These are phyloP conservation scores for Mycena rosella DNA, from an alignment of 768 basidiomycete species.

Conservation along the genomic window DNA sequence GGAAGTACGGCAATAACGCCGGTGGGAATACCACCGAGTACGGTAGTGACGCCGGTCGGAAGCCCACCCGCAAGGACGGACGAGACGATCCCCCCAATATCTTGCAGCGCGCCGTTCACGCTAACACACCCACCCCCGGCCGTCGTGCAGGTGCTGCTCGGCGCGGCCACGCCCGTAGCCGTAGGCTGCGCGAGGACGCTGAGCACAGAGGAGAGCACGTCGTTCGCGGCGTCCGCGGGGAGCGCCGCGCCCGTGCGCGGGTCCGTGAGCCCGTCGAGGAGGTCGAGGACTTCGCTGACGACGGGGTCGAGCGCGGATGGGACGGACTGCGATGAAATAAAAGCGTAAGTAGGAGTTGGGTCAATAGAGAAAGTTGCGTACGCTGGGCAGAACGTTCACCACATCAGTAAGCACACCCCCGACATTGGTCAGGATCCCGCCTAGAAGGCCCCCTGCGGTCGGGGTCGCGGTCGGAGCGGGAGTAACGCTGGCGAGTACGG, in stretches of 20 bases:
- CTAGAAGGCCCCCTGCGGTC: too few relatives aligned
- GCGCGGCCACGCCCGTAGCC: neutral
- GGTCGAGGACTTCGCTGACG: neutral
- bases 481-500: too few relatives aligned
- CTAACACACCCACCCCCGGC: neutral
- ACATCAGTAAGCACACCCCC: too few relatives aligned
- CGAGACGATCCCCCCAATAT: neutral
- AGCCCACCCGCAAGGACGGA: neutral
- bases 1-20: too few relatives aligned
- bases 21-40: neutral
- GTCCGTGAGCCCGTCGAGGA: neutral
- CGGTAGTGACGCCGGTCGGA: neutral
- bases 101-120: neutral
- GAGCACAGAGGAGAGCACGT: neutral
- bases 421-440: too few relatives aligned
- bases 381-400: too few relatives aligned
- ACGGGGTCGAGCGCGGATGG: too few relatives aligned
- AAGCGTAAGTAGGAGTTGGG: neutral
- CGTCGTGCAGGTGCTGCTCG: neutral
- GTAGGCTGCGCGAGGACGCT: neutral
- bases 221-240: neutral
- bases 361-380: too few relatives aligned
- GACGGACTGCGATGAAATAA: too few relatives aligned
- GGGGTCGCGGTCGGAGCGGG: too few relatives aligned
- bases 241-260: neutral